Base-by-base conservation (phyloP, 164 flowering plant genomes). In the Chimonanthus praecox region DNA sequence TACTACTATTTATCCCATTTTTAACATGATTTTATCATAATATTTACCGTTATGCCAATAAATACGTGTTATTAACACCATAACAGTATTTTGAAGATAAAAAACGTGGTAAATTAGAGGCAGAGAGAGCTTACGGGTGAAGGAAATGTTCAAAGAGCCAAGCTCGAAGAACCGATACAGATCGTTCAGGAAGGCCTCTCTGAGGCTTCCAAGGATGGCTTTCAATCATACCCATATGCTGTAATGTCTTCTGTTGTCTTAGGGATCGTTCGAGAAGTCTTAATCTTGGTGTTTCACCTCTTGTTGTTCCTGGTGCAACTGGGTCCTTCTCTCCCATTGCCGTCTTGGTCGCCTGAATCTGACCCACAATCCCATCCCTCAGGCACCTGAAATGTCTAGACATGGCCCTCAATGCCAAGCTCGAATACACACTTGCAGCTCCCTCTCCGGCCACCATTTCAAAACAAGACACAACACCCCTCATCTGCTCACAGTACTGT, bases 81-180 rank as follows among this genome's bases (percentile, higher is more conserved):
- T 20, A 20, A 20, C 0, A 33, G 33, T 33, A 33, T 33, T 33
- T 33, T 33, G 33, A 33, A 33, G 33, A 33, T 33, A 33, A 33
- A 33, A 33, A 1, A 33, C 33, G 33, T 1, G 33, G 33, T 33
- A 33, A 33, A 33, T 33, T 1, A 75, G 76, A 72, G 74, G 72
- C 21, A 75, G 79, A 78, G 78, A 72, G 73, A 73, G 76, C 21
- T 82, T 88, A 96, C 99, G 99, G 99, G 83, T 96, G 97, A 54
- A 96, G 94, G 79, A 96, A 96, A 72, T 96, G 97, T 73, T 94
- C 99, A 62, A 93, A 94, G 45, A 95, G 87, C 99, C 99, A 95
- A 82, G 98, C 96, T 3, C 99, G 93, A 61, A 95, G 99, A 76
- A 93, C 83, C 7, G 97, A 88, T 5, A 96, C 98, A 0, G 99